Percentiles rank a stretch among this genome's conserved stretches.
Evolutionary conservation across 1,284 basidiomycete species (phyloP).

Genomic region (Leccinum fuscescens): DNA sequence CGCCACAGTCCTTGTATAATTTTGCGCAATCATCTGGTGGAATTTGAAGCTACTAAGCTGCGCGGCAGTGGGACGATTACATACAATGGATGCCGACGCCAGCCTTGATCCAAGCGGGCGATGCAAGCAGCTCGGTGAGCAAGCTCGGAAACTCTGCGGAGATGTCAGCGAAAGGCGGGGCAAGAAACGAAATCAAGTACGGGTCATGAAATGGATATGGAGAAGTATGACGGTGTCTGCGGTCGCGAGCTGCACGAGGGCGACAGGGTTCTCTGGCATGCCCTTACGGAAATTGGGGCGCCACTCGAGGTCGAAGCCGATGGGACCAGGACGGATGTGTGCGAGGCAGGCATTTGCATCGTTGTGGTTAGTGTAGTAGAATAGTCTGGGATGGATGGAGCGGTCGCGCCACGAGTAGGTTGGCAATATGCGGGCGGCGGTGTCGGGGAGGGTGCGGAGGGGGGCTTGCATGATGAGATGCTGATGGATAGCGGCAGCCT

Average conservation of each 20-base stretch:
- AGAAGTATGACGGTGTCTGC: slow-evolving; percentile 53
- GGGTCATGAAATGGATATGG: slow-evolving; percentile 60
- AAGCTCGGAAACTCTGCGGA: slow-evolving; percentile 52
- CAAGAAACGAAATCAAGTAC: slow-evolving; percentile 36
- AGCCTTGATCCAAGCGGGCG: slow-evolving; percentile 53
- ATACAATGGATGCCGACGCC: slow-evolving; percentile 70
- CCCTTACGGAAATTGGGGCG: slow-evolving; percentile 55
- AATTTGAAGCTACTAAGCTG: background rate
- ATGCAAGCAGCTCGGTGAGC: slow-evolving; percentile 50
- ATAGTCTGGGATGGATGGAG: slow-evolving; percentile 10
- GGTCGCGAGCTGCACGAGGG: slow-evolving; percentile 67
- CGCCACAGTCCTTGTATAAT: slow-evolving; percentile 51
- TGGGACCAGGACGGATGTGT: slow-evolving; percentile 30
- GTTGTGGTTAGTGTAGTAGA: slow-evolving; percentile 25
- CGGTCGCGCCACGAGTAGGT: slow-evolving; percentile 25
- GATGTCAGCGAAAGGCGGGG: slow-evolving; percentile 2
- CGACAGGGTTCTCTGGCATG: slow-evolving; percentile 56
- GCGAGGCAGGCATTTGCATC: slow-evolving; percentile 25
- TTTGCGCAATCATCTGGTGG: slow-evolving; percentile 62
- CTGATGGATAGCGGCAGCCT: slow-evolving; percentile 12
- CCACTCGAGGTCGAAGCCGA: slow-evolving; percentile 79
- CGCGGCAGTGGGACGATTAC: slow-evolving; percentile 17
- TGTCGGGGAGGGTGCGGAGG: background rate
- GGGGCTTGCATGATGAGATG: slow-evolving; percentile 14
- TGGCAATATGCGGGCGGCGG: slow-evolving; percentile 11